These are phyloP conservation scores for Penicillium sp. DNA, from an alignment of 2,329 filamentous ascomycete genomes.

Conservation along the genomic window DNA sequence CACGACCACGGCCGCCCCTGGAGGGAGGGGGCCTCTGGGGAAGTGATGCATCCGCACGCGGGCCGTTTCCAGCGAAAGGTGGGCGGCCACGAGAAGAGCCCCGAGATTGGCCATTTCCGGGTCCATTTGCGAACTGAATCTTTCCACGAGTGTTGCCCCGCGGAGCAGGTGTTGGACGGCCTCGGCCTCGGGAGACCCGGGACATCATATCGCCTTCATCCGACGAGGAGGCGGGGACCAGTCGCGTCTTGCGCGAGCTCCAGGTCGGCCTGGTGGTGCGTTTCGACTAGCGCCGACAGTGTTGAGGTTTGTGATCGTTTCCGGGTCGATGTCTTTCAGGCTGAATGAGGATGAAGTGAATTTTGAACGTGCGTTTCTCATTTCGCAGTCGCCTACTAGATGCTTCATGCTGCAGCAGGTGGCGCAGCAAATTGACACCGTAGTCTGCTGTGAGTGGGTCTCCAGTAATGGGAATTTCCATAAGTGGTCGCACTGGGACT, in stretches of 20 bases:
- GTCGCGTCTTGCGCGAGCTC: constrained; percentile 3
- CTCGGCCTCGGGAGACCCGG: constrained; percentile 23
- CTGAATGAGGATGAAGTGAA: constrained; percentile 42
- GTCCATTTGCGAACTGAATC: constrained; percentile 38
- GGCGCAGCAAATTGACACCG: constrained; percentile 48
- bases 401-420: constrained; percentile 47
- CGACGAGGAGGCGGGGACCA: constrained; percentile 28
- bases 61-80: constrained; percentile 23
- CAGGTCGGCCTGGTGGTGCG: constrained; percentile 6
- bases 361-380: constrained; percentile 31
- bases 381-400: constrained; percentile 46
- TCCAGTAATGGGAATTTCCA: constrained; percentile 51
- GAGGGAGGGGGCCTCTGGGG: constrained; percentile 8
- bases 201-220: constrained; percentile 38
- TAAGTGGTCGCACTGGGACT: constrained; percentile 60
- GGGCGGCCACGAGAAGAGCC: constrained; percentile 24
- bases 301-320: constrained; percentile 44
- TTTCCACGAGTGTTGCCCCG: constrained; percentile 30
- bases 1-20: constrained; percentile 14
- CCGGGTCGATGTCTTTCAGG: constrained; percentile 38
- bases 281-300: constrained; percentile 18
- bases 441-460: constrained; percentile 30
- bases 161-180: constrained; percentile 28
- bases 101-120: constrained; percentile 27
- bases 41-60: constrained; percentile 31